Conservation (phyloP, 345 rosid species). For the Arabis hirsuta region DNA sequence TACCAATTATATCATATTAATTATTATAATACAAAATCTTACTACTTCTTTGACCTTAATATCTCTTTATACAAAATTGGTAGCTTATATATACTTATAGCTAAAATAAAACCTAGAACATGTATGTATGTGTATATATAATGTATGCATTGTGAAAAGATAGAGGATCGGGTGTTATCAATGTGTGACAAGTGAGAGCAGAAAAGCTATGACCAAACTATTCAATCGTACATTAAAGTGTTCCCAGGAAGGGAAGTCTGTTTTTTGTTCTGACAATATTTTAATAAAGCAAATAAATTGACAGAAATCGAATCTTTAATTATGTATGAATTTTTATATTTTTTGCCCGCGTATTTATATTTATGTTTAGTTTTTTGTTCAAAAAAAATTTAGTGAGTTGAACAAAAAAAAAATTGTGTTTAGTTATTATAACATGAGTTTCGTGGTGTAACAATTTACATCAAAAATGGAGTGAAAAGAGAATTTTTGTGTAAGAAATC, state of each 20-base stretch:
- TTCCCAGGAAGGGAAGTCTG: conserved; percentile 19
- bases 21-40: too few relatives aligned
- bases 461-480: neutral
- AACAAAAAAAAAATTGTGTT: neutral
- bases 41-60: too few relatives aligned
- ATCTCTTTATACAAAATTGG: too few relatives aligned
- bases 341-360: neutral
- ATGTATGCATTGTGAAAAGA: conserved; percentile 14
- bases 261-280: conserved; percentile 20
- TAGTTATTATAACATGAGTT: neutral
- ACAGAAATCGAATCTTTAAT: conserved; percentile 27
- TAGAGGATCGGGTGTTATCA: conserved; percentile 37
- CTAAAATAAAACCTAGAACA: neutral
- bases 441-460: conserved; percentile 18
- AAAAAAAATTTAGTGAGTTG: too few relatives aligned
- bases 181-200: conserved; percentile 37
- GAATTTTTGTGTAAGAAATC: neutral
- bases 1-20: too few relatives aligned
- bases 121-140: neutral
- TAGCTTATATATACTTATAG: too few relatives aligned
- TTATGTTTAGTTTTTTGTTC: neutral
- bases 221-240: conserved; percentile 31
- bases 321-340: neutral
- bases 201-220: conserved; percentile 36
- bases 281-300: neutral